Percentiles rank a stretch among this genome's conserved stretches.
These are phyloP conservation scores for Aspergillus kassunensis DNA, from an alignment of 495 filamentous ascomycete genomes.

Conservation along the genomic window DNA sequence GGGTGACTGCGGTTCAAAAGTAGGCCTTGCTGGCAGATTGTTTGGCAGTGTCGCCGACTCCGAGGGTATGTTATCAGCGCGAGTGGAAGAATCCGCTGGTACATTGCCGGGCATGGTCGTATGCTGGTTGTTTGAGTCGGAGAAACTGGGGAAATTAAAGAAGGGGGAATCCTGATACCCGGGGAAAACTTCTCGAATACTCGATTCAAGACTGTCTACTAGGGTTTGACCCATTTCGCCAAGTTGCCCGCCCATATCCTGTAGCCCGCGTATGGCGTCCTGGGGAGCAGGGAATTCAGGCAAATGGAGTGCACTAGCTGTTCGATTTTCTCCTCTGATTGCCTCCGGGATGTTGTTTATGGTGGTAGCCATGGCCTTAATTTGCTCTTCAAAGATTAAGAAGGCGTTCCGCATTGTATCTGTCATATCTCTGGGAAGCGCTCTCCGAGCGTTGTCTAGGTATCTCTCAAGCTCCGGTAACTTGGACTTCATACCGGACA, in stretches of 20 bases:
- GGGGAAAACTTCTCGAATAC: conserved; percentile 25
- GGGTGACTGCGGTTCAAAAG: not conserved
- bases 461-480: conserved; percentile 40
- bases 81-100: not conserved
- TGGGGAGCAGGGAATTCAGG: conserved; percentile 39
- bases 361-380: conserved; percentile 33
- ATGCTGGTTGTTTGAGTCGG: not conserved
- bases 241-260: conserved; percentile 42
- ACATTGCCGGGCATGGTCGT: not conserved
- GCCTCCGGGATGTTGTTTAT: conserved; percentile 32
- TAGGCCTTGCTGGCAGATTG: not conserved
- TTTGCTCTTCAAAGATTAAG: conserved; percentile 37
- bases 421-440: conserved; percentile 40
- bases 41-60: not conserved
- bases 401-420: conserved; percentile 38
- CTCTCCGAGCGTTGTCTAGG: conserved; percentile 35
- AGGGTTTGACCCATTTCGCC: conserved; percentile 42
- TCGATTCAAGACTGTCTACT: conserved; percentile 38
- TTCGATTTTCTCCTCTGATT: conserved; percentile 28
- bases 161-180: not conserved
- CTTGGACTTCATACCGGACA: conserved; percentile 34
- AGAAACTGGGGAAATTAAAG: not conserved
- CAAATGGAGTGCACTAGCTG: conserved; percentile 35
- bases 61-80: not conserved
- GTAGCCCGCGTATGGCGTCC: conserved; percentile 37